A percentile compares a stretch with the other conserved stretches of the same genome.
Evolutionary conservation across 306 rosid species (phyloP).

Genomic region (Ziziphus jujuba): DNA sequence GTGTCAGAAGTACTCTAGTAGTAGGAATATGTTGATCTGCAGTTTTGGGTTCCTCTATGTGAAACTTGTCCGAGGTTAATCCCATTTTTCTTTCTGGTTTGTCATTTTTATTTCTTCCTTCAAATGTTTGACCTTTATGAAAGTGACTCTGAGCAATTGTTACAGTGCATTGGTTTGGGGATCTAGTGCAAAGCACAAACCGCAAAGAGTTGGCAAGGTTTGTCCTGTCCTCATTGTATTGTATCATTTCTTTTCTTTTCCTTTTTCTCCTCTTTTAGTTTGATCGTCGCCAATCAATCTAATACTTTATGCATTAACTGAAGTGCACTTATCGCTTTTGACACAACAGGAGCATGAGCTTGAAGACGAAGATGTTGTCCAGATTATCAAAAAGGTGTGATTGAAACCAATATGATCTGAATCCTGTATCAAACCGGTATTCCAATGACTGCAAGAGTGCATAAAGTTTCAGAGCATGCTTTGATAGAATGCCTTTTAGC

Average conservation of each 20-base stretch:
- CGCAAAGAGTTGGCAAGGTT: conserved; percentile 98
- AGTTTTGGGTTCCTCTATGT: not conserved
- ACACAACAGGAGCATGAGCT: conserved; percentile 77
- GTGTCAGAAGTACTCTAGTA: not conserved
- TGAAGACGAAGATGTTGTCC: conserved; percentile 97
- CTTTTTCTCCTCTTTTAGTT: not conserved
- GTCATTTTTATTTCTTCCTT: not conserved
- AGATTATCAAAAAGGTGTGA: conserved; percentile 88
- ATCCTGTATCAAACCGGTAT: conserved; percentile 13
- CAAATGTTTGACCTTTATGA: conserved; percentile 8
- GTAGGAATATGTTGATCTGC: not conserved
- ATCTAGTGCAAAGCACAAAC: conserved; percentile 93
- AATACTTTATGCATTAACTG: conserved; percentile 8
- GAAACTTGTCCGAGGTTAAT: not conserved
- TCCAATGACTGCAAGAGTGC: conserved; percentile 16
- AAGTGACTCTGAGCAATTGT: conserved; percentile 18
- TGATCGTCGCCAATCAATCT: not conserved
- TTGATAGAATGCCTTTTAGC: conserved; percentile 1
- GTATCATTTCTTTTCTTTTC: conserved; percentile 1
- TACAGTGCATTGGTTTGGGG: conserved; percentile 98
- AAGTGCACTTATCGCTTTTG: conserved; percentile 11
- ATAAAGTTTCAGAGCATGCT: conserved; percentile 1
- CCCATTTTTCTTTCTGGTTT: not conserved
- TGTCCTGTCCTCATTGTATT: conserved; percentile 15
- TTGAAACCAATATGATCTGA: not conserved